Evolutionary conservation across 163 green algal genomes (phyloP).

Genomic region (Scenedesmus sp.): DNA sequence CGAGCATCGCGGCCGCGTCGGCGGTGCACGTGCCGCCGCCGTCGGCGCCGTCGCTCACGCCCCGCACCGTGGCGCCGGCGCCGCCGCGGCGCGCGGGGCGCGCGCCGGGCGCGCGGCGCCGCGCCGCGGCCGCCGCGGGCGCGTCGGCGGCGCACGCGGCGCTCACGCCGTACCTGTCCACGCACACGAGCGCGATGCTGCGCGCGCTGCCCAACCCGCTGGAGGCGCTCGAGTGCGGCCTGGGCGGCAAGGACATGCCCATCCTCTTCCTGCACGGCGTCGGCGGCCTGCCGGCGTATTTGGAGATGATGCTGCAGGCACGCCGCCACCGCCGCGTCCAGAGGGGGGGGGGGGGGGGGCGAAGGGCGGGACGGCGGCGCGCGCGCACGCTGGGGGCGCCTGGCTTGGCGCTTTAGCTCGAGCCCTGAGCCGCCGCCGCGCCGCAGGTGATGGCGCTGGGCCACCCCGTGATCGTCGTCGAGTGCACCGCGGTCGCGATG

Average conservation of each 20-base stretch:
- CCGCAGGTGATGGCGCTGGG: slow-evolving; percentile 18
- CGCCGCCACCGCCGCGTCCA: no score
- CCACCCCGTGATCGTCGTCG: slow-evolving; percentile 35
- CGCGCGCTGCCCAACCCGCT: slow-evolving; percentile 31
- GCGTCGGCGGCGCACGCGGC: not conserved
- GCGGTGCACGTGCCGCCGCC: slow-evolving; percentile 26
- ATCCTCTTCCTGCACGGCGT: slow-evolving; percentile 47
- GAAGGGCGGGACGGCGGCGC: no score
- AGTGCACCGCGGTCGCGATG: slow-evolving; percentile 25
- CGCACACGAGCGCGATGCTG: slow-evolving; percentile 40
- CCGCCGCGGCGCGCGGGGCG: not conserved
- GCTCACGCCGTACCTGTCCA: slow-evolving; percentile 16
- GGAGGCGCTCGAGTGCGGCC: slow-evolving; percentile 6
- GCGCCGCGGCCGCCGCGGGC: no score
- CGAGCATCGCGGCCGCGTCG: slow-evolving; percentile 36
- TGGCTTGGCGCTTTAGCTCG: no score
- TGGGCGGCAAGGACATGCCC: slow-evolving; percentile 39
- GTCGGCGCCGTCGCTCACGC: not conserved
- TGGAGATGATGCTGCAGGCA: slow-evolving; percentile 40
- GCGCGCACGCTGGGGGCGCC: no score
- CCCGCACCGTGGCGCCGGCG: not conserved
- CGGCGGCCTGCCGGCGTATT: slow-evolving; percentile 35
- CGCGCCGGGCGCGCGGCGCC: no score
- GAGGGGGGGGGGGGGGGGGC: no score
- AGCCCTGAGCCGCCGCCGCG: no score